phyloP scores from a whole-genome alignment of 176 grass and related monocot genomes.

The Thalia dealbata region DNA sequence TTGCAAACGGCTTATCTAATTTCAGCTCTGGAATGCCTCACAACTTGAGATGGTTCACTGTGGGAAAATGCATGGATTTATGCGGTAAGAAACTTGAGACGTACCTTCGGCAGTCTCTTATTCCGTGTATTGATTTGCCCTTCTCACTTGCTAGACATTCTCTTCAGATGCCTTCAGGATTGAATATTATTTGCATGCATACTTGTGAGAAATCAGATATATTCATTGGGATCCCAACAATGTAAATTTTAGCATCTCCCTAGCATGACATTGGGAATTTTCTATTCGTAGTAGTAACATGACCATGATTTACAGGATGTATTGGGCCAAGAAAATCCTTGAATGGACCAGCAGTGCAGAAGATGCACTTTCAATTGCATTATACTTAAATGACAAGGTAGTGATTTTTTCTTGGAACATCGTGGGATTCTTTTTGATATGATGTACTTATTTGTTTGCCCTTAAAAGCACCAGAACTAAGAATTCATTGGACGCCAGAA shows the following conservation, averaged over 20 bases:
- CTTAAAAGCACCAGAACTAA: neutral
- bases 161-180: neutral
- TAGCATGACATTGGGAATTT: neutral
- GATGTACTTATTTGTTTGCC: neutral
- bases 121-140: neutral
- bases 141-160: neutral
- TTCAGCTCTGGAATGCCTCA: constrained; percentile 96
- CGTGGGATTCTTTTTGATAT: neutral
- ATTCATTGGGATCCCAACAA: too few relatives aligned
- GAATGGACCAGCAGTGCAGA: constrained; percentile 83
- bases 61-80: constrained; percentile 99
- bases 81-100: constrained; percentile 43
- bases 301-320: constrained; percentile 46
- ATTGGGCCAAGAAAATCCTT: constrained; percentile 96
- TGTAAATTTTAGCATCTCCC: too few relatives aligned
- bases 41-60: constrained; percentile 78
- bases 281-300: neutral
- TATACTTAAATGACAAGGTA: constrained; percentile 95
- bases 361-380: constrained; percentile 77
- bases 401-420: constrained; percentile 8
- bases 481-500: neutral
- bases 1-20: neutral
- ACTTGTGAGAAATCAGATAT: too few relatives aligned
- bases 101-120: neutral
- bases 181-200: too few relatives aligned